A percentile compares a stretch with the other conserved stretches of the same genome.
phyloP scores from a whole-genome alignment of 331 rosid genomes.

The Quercus tomentella region DNA sequence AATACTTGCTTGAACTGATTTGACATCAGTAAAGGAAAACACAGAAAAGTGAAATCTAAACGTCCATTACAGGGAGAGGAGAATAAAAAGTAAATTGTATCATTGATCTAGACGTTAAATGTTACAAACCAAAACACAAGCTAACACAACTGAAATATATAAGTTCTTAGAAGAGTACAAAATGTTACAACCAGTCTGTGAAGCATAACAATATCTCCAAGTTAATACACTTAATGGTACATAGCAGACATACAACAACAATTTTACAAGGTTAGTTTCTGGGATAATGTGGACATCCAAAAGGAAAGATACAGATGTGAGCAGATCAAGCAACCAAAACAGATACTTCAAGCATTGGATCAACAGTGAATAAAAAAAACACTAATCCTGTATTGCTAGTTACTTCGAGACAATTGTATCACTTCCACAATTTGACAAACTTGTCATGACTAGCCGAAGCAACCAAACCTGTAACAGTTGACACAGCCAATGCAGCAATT shows the following conservation, averaged over 20 bases:
- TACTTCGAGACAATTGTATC: constrained; percentile 13
- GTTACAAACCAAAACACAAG: background rate
- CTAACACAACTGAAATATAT: background rate
- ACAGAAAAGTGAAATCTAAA: too few relatives aligned
- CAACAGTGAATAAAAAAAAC: constrained; percentile 10
- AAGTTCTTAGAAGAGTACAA: background rate
- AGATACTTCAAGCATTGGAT: constrained; percentile 10
- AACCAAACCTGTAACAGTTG: constrained; percentile 68
- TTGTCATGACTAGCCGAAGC: constrained; percentile 90
- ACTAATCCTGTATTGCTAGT: constrained; percentile 22
- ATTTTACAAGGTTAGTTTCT: constrained; percentile 18
- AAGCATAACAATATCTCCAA: constrained; percentile 14
- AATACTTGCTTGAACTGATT: too few relatives aligned
- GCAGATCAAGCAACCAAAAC: constrained; percentile 3
- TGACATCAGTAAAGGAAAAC: too few relatives aligned
- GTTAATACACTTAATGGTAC: background rate
- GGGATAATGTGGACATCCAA: constrained; percentile 21
- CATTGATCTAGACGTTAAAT: background rate
- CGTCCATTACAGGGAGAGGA: too few relatives aligned
- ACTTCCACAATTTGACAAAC: constrained; percentile 86
- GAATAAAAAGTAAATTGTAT: background rate
- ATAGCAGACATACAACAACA: constrained; percentile 15
- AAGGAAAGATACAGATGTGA: constrained; percentile 8
- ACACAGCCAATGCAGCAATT: constrained; percentile 66
- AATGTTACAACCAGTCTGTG: constrained; percentile 6